Evolutionary conservation across 108 stramenopile species (phyloP).

Genomic region (Nitzschia sp.): DNA sequence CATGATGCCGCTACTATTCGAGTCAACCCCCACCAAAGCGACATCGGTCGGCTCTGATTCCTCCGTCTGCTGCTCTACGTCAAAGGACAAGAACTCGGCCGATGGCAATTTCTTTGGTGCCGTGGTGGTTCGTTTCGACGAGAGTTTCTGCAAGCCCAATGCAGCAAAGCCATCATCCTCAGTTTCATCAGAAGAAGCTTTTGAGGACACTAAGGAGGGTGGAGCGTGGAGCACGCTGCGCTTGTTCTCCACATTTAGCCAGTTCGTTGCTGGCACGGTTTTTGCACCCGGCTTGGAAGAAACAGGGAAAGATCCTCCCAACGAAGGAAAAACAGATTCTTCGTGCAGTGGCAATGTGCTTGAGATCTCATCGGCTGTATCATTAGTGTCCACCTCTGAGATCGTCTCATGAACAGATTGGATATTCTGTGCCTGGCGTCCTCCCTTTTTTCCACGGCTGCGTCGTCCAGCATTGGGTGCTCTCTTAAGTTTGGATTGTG

Average conservation of each 20-base stretch:
- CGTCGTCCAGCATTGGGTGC: no score
- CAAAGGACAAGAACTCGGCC: no score
- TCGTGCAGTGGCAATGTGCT: conserved; percentile 7
- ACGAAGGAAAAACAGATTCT: not conserved
- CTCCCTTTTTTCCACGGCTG: no score
- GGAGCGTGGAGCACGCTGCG: not conserved
- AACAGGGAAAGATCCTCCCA: not conserved
- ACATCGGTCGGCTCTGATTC: not conserved
- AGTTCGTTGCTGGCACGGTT: not conserved
- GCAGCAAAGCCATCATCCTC: not conserved
- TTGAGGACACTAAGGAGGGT: not conserved
- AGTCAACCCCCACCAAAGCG: no score
- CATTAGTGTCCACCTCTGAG: no score
- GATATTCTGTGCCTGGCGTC: no score
- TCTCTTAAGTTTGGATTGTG: no score
- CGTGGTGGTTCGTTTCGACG: not conserved
- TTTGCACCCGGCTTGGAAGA: no score
- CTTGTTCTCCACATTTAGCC: not conserved
- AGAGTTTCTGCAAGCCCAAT: not conserved
- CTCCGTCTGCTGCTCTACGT: no score
- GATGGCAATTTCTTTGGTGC: not conserved
- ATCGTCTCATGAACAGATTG: no score
- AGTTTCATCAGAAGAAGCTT: not conserved
- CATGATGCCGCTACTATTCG: not conserved
- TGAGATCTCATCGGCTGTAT: no score